phyloP scores from a whole-genome alignment of 2,329 filamentous ascomycete species.

The Escovopsis sp. region DNA sequence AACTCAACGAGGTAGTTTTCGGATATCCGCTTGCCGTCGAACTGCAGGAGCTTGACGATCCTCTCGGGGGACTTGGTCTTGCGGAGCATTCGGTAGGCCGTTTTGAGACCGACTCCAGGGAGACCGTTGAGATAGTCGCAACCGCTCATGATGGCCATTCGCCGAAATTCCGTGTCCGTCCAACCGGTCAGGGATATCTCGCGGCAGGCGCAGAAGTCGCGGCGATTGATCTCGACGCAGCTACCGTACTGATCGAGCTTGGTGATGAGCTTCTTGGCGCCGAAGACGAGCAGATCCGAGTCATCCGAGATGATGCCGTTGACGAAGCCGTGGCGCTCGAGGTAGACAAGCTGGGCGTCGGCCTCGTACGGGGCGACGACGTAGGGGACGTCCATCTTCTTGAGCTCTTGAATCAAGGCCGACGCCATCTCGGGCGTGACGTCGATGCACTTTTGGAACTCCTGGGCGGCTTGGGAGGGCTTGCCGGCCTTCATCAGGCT shows the following conservation, averaged over 20 bases:
- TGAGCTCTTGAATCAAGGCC: constrained; percentile 80
- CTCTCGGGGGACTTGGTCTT: constrained; percentile 81
- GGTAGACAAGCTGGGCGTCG: constrained; percentile 88
- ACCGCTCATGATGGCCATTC: constrained; percentile 91
- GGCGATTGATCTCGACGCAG: constrained; percentile 79
- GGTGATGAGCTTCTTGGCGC: constrained; percentile 75
- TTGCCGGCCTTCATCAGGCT: constrained; percentile 74
- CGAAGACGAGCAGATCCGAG: constrained; percentile 90
- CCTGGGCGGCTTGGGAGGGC: constrained; percentile 60
- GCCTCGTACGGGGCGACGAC: constrained; percentile 95
- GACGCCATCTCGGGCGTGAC: constrained; percentile 93
- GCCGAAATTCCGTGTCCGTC: constrained; percentile 80
- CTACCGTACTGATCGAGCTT: constrained; percentile 91
- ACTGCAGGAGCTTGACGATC: constrained; percentile 67
- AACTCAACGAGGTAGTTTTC: constrained; percentile 69
- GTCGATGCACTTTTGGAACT: constrained; percentile 90
- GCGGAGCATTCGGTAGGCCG: constrained; percentile 75
- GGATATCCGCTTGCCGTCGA: constrained; percentile 79
- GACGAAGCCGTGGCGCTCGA: constrained; percentile 74
- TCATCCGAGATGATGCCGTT: constrained; percentile 88
- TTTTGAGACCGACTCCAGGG: constrained; percentile 78
- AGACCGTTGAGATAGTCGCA: constrained; percentile 91
- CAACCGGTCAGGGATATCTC: constrained; percentile 84
- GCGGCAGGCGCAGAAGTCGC: constrained; percentile 74
- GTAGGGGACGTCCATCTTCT: constrained; percentile 63